Conservation (phyloP, 345 rosid species). For the Acer yangbiense region DNA sequence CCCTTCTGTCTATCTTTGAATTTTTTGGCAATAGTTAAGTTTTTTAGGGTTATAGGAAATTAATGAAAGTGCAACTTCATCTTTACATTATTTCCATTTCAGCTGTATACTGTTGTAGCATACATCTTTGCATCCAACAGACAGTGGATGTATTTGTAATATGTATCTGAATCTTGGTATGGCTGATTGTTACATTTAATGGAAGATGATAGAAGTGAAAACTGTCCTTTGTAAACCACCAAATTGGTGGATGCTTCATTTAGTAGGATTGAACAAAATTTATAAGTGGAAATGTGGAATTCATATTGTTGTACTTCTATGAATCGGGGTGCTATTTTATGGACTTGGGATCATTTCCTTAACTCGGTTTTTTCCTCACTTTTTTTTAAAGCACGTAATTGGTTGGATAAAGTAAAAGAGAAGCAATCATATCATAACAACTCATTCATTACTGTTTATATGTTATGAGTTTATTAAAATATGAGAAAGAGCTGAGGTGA, state of each 20-base stretch:
- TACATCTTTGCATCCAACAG: no score
- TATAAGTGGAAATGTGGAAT: background rate
- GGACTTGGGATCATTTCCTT: no score
- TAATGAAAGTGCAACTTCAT: conserved; percentile 8
- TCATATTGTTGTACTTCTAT: background rate
- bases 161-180: background rate
- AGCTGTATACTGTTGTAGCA: background rate
- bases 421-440: no score
- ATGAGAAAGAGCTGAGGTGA: no score
- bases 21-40: background rate
- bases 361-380: no score
- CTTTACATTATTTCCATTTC: background rate
- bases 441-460: no score
- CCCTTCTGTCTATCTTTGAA: no score
- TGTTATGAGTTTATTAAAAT: no score
- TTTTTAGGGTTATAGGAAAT: background rate
- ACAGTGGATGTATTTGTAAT: no score
- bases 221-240: background rate
- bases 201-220: background rate
- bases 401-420: no score
- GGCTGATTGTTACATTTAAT: background rate
- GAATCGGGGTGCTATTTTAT: background rate
- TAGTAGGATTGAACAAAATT: background rate
- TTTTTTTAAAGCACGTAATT: no score
- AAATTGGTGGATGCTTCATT: no score